Evolutionary conservation across 2,329 filamentous ascomycete species (phyloP).

Genomic region (Aspergillus clavatus): DNA sequence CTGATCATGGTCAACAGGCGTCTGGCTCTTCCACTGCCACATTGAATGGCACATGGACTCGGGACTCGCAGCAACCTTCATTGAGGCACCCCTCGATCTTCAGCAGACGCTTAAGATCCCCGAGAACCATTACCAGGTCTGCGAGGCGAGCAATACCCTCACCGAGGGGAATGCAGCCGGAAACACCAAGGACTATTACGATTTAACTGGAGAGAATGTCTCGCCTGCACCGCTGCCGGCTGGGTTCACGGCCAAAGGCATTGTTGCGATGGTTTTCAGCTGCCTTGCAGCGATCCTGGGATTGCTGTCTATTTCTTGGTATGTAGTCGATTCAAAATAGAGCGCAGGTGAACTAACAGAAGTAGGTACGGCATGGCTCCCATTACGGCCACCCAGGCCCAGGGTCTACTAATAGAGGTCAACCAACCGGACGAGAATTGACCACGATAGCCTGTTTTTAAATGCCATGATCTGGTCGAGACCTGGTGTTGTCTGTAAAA

Average conservation of each 20-base stretch:
- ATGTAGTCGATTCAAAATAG: slow-evolving; percentile 24
- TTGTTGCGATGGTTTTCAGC: slow-evolving; percentile 69
- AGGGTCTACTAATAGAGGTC: too few relatives aligned
- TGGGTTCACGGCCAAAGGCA: slow-evolving; percentile 66
- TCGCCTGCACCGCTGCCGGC: slow-evolving; percentile 54
- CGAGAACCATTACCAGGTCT: slow-evolving; percentile 2
- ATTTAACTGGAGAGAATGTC: slow-evolving; percentile 57
- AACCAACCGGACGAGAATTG: too few relatives aligned
- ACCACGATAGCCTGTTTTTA: too few relatives aligned
- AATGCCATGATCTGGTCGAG: too few relatives aligned
- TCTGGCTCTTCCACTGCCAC: slow-evolving; percentile 46
- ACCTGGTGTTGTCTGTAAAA: too few relatives aligned
- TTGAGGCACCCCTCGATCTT: slow-evolving; percentile 43
- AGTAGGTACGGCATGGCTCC: neutral
- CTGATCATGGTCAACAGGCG: slow-evolving; percentile 15
- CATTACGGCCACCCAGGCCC: neutral
- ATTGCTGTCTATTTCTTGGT: slow-evolving; percentile 62
- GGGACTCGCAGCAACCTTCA: slow-evolving; percentile 49
- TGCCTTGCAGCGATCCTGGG: slow-evolving; percentile 63
- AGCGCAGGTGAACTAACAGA: neutral
- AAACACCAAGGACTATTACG: slow-evolving; percentile 58
- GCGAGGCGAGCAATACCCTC: slow-evolving; percentile 45
- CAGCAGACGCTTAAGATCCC: slow-evolving; percentile 3
- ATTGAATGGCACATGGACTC: slow-evolving; percentile 49
- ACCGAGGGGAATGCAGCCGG: slow-evolving; percentile 67